phyloP scores from a whole-genome alignment of 352 stramenopile species.

The Globisporangium nodosum region DNA sequence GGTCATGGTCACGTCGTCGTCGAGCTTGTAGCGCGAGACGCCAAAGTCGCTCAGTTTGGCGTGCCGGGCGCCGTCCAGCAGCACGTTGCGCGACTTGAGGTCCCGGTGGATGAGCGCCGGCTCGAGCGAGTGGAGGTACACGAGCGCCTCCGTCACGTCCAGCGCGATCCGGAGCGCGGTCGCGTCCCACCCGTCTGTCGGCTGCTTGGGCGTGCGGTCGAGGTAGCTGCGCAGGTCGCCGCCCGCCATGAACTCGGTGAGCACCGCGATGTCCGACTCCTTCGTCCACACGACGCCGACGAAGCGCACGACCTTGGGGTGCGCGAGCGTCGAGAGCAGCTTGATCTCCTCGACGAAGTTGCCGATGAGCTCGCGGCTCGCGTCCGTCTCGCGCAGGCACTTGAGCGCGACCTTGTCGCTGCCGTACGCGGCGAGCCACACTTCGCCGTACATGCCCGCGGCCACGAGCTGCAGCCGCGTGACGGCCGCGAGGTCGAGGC shows the following conservation, averaged over 20 bases:
- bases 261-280: constrained; percentile 6
- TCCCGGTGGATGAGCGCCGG: constrained; percentile 67
- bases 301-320: constrained; percentile 14
- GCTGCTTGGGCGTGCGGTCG: not conserved
- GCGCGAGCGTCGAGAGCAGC: constrained; percentile 6
- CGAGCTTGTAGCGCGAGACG: constrained; percentile 4
- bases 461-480: constrained; percentile 5
- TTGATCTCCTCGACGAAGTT: constrained; percentile 16
- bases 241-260: constrained; percentile 11
- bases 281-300: constrained; percentile 16
- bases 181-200: constrained; percentile 1
- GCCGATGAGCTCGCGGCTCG: constrained; percentile 4
- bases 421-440: constrained; percentile 16
- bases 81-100: constrained; percentile 80
- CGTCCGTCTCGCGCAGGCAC: constrained; percentile 8
- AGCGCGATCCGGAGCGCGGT: constrained; percentile 1
- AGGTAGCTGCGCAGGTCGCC: constrained; percentile 10
- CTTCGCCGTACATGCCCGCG: constrained; percentile 16
- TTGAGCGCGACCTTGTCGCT: constrained; percentile 16
- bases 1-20: constrained; percentile 14
- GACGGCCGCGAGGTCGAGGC: constrained; percentile 3
- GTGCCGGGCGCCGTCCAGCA: constrained; percentile 25
- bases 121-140: constrained; percentile 16
- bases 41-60: constrained; percentile 14
- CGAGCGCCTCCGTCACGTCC: constrained; percentile 11